A percentile compares a stretch with the other conserved stretches of the same genome.
Conservation (phyloP, 1,284 basidiomycete species). For the Ceratobasidium sp. region DNA sequence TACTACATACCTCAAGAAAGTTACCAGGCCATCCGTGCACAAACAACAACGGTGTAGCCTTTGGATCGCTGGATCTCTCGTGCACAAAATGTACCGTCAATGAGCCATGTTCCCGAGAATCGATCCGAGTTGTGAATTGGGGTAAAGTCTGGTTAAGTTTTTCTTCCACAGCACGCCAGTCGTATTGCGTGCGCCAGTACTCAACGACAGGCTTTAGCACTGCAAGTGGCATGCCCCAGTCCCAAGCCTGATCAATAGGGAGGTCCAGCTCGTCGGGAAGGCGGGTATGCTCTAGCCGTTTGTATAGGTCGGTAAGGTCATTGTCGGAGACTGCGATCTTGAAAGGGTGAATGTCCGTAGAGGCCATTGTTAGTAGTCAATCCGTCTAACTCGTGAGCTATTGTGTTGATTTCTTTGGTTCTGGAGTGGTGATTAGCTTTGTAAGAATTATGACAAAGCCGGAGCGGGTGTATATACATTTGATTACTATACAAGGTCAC, state of each 20-base stretch:
- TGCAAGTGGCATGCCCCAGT: constrained; percentile 45
- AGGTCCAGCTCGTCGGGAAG: constrained; percentile 46
- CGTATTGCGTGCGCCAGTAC: constrained; percentile 45
- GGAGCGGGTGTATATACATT: not conserved
- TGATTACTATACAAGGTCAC: not conserved
- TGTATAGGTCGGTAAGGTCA: constrained; percentile 41
- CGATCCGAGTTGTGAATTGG: constrained; percentile 44
- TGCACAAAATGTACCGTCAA: constrained; percentile 46
- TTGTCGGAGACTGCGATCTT: constrained; percentile 44
- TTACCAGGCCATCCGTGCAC: constrained; percentile 47
- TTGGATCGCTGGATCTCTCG: constrained; percentile 37
- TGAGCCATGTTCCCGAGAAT: constrained; percentile 31
- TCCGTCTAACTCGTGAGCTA: not conserved
- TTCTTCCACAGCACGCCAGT: constrained; percentile 46
- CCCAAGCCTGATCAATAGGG: constrained; percentile 43
- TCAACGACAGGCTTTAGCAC: constrained; percentile 44
- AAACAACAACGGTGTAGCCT: constrained; percentile 45
- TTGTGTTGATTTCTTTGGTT: not conserved
- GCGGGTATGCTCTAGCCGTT: constrained; percentile 42
- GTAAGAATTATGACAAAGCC: not conserved
- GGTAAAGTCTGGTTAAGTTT: constrained; percentile 44
- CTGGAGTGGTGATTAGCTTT: not conserved
- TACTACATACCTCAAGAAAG: constrained; percentile 45
- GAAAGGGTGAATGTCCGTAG: constrained; percentile 41
- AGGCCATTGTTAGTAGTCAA: not conserved